phyloP scores from a whole-genome alignment of 208 protist genomes.

The Angomonas desouzai region DNA sequence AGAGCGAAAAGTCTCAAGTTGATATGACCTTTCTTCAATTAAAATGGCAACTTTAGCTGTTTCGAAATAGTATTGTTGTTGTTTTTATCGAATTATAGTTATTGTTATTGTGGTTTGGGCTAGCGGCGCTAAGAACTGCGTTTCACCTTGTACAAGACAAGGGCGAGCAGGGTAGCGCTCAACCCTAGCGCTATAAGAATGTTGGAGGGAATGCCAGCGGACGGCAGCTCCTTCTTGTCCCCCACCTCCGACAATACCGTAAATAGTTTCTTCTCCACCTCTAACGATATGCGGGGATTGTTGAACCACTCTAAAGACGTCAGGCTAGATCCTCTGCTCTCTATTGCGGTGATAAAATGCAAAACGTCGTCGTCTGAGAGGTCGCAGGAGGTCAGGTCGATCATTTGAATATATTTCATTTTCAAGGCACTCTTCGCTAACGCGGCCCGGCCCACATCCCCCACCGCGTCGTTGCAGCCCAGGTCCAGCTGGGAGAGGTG shows the following conservation, averaged over 20 bases:
- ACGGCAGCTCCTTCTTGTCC: conserved; percentile 23
- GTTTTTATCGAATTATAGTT: no score
- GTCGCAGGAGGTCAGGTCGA: conserved; percentile 78
- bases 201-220: conserved; percentile 14
- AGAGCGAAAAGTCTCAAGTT: no score
- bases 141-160: conserved; percentile 8
- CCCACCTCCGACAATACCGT: conserved; percentile 31
- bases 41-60: no score
- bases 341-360: conserved; percentile 40
- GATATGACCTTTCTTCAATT: no score
- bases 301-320: conserved; percentile 76
- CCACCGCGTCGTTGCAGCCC: conserved; percentile 64
- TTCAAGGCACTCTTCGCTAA: conserved; percentile 33
- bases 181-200: conserved; percentile 19
- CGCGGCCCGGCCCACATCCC: conserved; percentile 39
- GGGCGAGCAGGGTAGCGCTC: conserved; percentile 1
- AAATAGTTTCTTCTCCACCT: conserved; percentile 54
- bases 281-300: conserved; percentile 65
- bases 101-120: no score
- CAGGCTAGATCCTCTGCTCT: conserved; percentile 38
- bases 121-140: conserved; percentile 3
- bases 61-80: no score
- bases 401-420: conserved; percentile 41
- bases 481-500: conserved; percentile 60
- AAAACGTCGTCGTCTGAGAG: conserved; percentile 64